These are phyloP conservation scores for Orbilia brochopaga DNA, from an alignment of 2,329 filamentous ascomycete species.

Conservation along the genomic window DNA sequence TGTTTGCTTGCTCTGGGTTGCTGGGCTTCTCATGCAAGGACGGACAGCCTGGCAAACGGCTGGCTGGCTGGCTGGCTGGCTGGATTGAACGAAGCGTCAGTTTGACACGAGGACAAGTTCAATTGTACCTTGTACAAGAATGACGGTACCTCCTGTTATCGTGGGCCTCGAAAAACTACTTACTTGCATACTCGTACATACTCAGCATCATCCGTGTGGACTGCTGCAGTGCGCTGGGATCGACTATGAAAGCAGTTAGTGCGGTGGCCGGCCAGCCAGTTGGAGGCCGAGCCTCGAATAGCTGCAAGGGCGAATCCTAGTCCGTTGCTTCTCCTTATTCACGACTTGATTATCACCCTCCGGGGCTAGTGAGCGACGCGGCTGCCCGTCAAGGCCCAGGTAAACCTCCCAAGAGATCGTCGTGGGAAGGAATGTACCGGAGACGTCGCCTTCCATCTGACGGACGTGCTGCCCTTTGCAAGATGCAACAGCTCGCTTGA, in stretches of 20 bases:
- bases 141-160: conserved; percentile 50
- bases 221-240: neutral
- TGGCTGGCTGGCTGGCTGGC: conserved; percentile 39
- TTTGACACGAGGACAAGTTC: conserved; percentile 37
- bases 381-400: conserved; percentile 2
- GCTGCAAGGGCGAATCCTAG: conserved; percentile 15
- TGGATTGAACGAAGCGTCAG: conserved; percentile 9
- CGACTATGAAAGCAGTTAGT: conserved; percentile 44
- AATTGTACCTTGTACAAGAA: conserved; percentile 49
- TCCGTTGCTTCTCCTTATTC: neutral
- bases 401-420: neutral
- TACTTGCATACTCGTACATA: too few species aligned
- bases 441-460: neutral
- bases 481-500: conserved; percentile 3
- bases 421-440: neutral
- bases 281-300: conserved; percentile 3
- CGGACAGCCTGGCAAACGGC: conserved; percentile 47
- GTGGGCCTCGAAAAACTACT: conserved; percentile 19
- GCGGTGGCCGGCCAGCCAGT: conserved; percentile 24
- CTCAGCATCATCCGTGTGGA: neutral
- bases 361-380: neutral
- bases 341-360: too few species aligned
- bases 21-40: conserved; percentile 31
- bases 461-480: neutral
- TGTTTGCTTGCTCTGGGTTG: conserved; percentile 20